Evolutionary conservation across 2,329 filamentous ascomycete species (phyloP).

Genomic region (Coniochaeta sp.): DNA sequence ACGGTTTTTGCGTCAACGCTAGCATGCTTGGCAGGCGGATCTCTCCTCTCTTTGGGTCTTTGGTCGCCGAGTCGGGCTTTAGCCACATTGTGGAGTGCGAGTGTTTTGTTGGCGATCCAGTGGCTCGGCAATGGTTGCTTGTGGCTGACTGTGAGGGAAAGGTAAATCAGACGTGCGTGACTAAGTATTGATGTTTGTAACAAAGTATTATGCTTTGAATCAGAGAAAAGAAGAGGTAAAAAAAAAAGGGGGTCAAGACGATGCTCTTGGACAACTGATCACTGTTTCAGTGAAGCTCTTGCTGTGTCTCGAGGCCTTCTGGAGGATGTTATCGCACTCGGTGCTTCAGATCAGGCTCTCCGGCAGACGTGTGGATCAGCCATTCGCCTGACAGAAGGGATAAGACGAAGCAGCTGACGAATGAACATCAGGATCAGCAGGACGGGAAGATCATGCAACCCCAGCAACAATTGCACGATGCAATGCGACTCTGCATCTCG

Average conservation of each 20-base stretch:
- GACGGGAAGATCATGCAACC: conserved; percentile 1
- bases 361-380: background rate
- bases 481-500: background rate
- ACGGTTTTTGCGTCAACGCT: conserved; percentile 20
- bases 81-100: conserved; percentile 13
- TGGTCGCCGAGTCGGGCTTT: conserved; percentile 19
- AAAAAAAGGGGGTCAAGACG: no score
- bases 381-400: background rate
- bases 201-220: background rate
- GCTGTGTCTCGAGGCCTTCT: background rate
- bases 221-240: background rate
- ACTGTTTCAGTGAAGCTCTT: background rate
- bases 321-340: background rate
- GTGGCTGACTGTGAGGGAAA: background rate
- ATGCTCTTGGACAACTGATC: background rate
- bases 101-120: background rate
- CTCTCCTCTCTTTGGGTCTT: conserved; percentile 12
- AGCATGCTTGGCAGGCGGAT: conserved; percentile 11
- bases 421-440: background rate
- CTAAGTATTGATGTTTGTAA: background rate
- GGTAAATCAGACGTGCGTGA: background rate
- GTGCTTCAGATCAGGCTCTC: background rate
- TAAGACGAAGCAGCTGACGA: background rate
- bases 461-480: background rate
- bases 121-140: background rate